Conservation (phyloP, 495 filamentous ascomycete genomes). For the Penicillium bialowiezense region DNA sequence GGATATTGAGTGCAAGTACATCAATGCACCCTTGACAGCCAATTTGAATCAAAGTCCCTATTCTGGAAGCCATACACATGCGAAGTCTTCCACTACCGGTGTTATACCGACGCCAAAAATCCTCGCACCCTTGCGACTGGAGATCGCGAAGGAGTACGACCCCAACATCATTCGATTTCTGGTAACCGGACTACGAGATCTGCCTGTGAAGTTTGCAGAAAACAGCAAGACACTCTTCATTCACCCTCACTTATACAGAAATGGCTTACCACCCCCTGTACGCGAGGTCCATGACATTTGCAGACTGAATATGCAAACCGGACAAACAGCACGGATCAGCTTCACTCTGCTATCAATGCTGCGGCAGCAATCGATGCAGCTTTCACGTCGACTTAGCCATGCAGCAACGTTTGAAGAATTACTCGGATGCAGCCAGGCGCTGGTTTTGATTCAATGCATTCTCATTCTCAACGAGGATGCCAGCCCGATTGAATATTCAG, state of each 20-base stretch:
- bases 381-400: constrained; percentile 12
- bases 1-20: constrained; percentile 35
- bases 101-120: neutral
- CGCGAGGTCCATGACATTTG: constrained; percentile 25
- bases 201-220: constrained; percentile 18
- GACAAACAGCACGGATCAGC: constrained; percentile 1
- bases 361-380: constrained; percentile 20
- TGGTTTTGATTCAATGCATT: constrained; percentile 38
- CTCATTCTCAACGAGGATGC: constrained; percentile 27
- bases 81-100: neutral
- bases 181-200: constrained; percentile 15
- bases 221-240: constrained; percentile 30
- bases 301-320: constrained; percentile 15
- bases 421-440: constrained; percentile 32
- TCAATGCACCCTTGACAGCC: constrained; percentile 23
- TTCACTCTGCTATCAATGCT: constrained; percentile 16
- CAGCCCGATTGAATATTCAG: constrained; percentile 11
- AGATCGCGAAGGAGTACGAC: constrained; percentile 28
- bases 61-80: neutral
- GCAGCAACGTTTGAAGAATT: constrained; percentile 32
- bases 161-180: constrained; percentile 19
- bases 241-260: constrained; percentile 34
- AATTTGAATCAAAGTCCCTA: neutral
- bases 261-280: constrained; percentile 25
- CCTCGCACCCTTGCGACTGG: constrained; percentile 12